These are phyloP conservation scores for Suillus placidus DNA, from an alignment of 768 basidiomycete genomes.

Conservation along the genomic window DNA sequence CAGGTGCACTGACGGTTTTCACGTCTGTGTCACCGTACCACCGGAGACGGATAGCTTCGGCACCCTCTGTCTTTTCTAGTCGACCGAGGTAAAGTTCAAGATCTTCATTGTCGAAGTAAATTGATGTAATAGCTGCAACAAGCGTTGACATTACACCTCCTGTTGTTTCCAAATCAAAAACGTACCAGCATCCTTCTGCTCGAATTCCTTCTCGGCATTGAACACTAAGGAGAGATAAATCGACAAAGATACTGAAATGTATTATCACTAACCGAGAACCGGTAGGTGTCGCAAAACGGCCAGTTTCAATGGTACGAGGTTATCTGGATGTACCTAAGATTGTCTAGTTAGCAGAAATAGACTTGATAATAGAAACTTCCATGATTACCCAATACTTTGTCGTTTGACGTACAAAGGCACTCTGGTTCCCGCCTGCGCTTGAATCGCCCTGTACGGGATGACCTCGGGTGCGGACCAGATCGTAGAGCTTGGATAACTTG, in stretches of 20 bases:
- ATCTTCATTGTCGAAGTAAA: conserved; percentile 96
- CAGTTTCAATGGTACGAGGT: conserved; percentile 90
- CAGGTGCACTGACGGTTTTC: conserved; percentile 61
- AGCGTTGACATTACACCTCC: not conserved
- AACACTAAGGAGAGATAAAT: conserved; percentile 64
- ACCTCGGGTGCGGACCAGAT: conserved; percentile 93
- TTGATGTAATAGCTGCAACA: conserved; percentile 84
- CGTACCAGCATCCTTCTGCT: conserved; percentile 76
- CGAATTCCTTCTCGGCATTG: conserved; percentile 91
- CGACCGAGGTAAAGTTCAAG: conserved; percentile 96
- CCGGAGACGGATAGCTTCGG: conserved; percentile 92
- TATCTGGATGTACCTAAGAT: conserved; percentile 81
- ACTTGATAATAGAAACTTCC: not conserved
- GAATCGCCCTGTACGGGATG: conserved; percentile 94
- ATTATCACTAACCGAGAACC: conserved; percentile 71
- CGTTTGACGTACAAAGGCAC: conserved; percentile 97
- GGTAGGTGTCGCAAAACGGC: conserved; percentile 92
- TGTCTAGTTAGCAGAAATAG: conserved; percentile 11
- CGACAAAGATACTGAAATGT: not conserved
- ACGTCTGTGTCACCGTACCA: conserved; percentile 93
- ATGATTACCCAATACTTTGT: conserved; percentile 96
- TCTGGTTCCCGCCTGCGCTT: conserved; percentile 92
- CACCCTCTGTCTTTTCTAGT: conserved; percentile 97
- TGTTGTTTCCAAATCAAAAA: conserved; percentile 2
- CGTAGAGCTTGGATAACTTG: conserved; percentile 92